Conservation (phyloP, 805 yeast species). For the Candida cerambycidarum region DNA sequence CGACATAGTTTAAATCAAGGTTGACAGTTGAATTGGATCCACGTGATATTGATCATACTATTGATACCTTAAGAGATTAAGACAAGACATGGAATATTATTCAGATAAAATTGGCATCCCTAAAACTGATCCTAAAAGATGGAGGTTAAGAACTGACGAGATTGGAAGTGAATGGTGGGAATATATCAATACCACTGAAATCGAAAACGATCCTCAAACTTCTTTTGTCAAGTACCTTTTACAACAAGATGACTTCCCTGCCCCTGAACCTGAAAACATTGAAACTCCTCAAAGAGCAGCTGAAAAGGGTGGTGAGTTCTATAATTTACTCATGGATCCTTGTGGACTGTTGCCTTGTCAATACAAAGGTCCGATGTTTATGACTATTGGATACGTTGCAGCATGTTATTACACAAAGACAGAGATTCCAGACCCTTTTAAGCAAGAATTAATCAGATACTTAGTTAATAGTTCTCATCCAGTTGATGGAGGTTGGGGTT, state of each 20-base stretch:
- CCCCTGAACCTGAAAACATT: constrained; percentile 40
- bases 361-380: constrained; percentile 97
- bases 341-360: constrained; percentile 91
- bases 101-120: constrained; percentile 73
- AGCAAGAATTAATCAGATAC: constrained; percentile 75
- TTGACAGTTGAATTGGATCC: no score
- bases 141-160: constrained; percentile 73
- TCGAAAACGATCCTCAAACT: constrained; percentile 48
- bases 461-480: constrained; percentile 92
- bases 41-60: no score
- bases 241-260: constrained; percentile 35
- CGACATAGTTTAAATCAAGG: background rate
- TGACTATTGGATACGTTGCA: constrained; percentile 85
- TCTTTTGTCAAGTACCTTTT: constrained; percentile 57
- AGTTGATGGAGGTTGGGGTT: constrained; percentile 99
- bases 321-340: constrained; percentile 67
- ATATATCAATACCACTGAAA: constrained; percentile 47
- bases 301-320: constrained; percentile 70
- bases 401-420: constrained; percentile 68
- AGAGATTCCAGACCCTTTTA: constrained; percentile 64
- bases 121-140: constrained; percentile 63
- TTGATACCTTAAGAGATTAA: no score
- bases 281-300: constrained; percentile 60
- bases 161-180: constrained; percentile 85
- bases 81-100: constrained; percentile 24